Percentiles rank a stretch among this genome's conserved stretches.
Evolutionary conservation across 768 basidiomycete species (phyloP).

Genomic region (Cytidiella melzeri): DNA sequence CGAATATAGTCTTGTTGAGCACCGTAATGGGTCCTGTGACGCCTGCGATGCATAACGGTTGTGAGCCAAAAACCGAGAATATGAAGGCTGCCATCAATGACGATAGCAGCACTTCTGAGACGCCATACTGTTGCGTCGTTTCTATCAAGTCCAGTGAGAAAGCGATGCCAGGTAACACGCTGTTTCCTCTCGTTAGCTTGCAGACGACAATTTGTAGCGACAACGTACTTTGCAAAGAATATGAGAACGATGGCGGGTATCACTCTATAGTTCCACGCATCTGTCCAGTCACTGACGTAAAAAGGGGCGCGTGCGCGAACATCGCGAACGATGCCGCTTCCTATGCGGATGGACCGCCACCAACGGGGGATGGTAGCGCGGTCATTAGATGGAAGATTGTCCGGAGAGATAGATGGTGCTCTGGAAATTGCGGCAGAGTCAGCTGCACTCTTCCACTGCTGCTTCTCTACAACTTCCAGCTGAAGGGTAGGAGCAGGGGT

Average conservation of each 20-base stretch:
- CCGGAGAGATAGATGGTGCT: slow-evolving; percentile 4
- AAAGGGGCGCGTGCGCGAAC: slow-evolving; percentile 67
- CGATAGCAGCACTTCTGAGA: slow-evolving; percentile 75
- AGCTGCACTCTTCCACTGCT: not conserved
- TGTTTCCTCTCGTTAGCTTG: slow-evolving; percentile 28
- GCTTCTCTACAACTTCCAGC: not conserved
- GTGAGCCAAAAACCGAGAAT: slow-evolving; percentile 82
- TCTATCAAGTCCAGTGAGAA: slow-evolving; percentile 91
- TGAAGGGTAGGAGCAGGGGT: not conserved
- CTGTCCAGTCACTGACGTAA: slow-evolving; percentile 84
- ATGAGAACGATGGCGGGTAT: slow-evolving; percentile 81
- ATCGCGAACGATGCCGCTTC: slow-evolving; percentile 65
- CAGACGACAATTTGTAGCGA: not conserved
- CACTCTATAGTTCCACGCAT: slow-evolving; percentile 90
- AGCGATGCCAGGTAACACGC: slow-evolving; percentile 85
- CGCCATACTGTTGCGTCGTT: slow-evolving; percentile 84
- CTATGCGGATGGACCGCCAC: slow-evolving; percentile 19
- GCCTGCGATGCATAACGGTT: slow-evolving; percentile 88
- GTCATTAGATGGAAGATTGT: too few species aligned
- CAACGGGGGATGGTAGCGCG: not conserved
- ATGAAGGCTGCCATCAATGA: slow-evolving; percentile 89
- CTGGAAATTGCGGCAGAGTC: slow-evolving; percentile 2
- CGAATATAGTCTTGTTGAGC: slow-evolving; percentile 84
- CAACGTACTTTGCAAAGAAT: slow-evolving; percentile 73
- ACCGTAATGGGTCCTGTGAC: slow-evolving; percentile 93